A percentile compares a stretch with the other conserved stretches of the same genome.
phyloP scores from a whole-genome alignment of 2,329 filamentous ascomycete genomes.

The Aspergillus awamori region DNA sequence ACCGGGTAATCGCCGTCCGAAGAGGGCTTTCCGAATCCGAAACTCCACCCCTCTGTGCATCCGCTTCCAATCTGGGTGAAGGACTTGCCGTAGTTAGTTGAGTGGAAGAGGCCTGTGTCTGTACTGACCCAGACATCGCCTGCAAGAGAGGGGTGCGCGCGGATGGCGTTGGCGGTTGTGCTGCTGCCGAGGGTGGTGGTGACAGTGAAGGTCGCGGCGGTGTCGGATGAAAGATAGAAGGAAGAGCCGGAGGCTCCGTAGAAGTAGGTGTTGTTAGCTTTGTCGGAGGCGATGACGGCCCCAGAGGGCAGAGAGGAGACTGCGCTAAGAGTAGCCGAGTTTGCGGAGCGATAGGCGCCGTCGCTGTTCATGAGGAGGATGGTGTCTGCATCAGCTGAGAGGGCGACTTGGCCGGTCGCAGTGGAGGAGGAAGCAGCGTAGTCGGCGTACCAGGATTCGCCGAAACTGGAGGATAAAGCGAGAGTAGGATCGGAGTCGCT shows the following conservation, averaged over 20 bases:
- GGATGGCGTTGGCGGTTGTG: constrained; percentile 23
- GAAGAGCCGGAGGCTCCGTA: constrained; percentile 52
- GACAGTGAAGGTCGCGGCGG: constrained; percentile 50
- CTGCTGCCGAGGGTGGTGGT: constrained; percentile 42
- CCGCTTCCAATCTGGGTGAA: constrained; percentile 45
- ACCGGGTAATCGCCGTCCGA: constrained; percentile 23
- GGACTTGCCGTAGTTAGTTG: constrained; percentile 54
- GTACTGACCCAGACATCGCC: constrained; percentile 40
- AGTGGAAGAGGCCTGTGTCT: constrained; percentile 57
- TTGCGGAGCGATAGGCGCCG: constrained; percentile 23
- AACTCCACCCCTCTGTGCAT: constrained; percentile 22
- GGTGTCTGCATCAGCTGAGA: constrained; percentile 56
- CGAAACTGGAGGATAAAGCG: constrained; percentile 55
- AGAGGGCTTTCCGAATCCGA: constrained; percentile 29
- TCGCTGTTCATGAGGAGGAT: constrained; percentile 32
- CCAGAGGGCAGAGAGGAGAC: constrained; percentile 51
- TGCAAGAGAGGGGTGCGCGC: constrained; percentile 24
- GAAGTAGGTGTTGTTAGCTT: constrained; percentile 56
- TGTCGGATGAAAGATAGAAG: constrained; percentile 58
- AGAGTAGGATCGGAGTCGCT: constrained; percentile 42
- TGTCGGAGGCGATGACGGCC: constrained; percentile 59
- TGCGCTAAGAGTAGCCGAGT: constrained; percentile 43
- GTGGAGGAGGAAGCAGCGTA: constrained; percentile 51
- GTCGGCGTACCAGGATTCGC: constrained; percentile 54
- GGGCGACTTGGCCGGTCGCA: constrained; percentile 52